Conservation (phyloP, 768 basidiomycete genomes). For the Mycena sanguinolenta region DNA sequence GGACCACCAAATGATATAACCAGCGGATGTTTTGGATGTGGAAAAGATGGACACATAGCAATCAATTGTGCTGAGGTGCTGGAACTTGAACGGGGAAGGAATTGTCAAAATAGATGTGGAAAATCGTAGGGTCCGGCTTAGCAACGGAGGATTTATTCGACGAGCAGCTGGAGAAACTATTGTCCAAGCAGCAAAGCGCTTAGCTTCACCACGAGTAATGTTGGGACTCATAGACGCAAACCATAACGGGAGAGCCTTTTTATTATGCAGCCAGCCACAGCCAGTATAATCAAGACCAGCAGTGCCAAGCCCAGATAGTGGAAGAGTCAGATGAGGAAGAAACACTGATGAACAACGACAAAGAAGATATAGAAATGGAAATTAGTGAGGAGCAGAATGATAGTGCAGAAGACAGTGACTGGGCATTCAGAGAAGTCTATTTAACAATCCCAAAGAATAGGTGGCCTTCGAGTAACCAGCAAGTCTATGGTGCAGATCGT, state of each 20-base stretch:
- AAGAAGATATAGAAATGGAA: too few relatives aligned
- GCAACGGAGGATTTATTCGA: background rate
- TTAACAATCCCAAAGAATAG: background rate
- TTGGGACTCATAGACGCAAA: background rate
- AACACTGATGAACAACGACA: too few relatives aligned
- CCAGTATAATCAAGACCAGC: too few relatives aligned
- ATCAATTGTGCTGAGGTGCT: background rate
- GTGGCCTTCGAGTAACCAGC: background rate
- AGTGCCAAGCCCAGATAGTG: too few relatives aligned
- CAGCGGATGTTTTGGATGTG: background rate
- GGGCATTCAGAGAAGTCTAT: background rate
- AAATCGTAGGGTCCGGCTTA: background rate
- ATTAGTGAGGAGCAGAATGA: too few relatives aligned
- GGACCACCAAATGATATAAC: background rate
- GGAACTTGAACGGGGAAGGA: background rate
- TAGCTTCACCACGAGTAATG: background rate
- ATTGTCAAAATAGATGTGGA: background rate
- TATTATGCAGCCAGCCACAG: too few relatives aligned
- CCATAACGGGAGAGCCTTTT: too few relatives aligned
- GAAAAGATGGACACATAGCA: background rate
- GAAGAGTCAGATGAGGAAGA: too few relatives aligned
- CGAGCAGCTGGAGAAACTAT: background rate
- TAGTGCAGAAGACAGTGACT: too few relatives aligned
- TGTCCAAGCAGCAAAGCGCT: background rate
- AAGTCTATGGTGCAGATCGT: background rate